Evolutionary conservation across 768 basidiomycete species (phyloP), one percentile per base, ranked within the genome.

Genomic region (Naganishia vishniacii): DNA sequence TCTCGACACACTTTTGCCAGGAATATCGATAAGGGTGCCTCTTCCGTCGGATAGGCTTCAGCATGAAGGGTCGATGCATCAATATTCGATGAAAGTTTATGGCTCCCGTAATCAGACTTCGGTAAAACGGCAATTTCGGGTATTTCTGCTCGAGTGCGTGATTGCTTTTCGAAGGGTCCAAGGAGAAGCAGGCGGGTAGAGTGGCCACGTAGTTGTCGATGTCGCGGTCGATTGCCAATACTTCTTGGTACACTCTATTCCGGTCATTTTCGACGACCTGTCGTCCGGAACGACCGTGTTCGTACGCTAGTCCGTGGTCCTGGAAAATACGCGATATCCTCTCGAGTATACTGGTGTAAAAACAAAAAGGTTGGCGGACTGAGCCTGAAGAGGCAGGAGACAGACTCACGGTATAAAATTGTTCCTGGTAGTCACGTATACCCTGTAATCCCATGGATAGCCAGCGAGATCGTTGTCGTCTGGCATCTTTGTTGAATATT

Each of bases 41-140:
- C 49, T 42, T 63, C 49, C 40, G 48, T 28, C 49, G 23, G 4
- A 56, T 44, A 9, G 62, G 48, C 16, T 63, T 63, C 29, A 63
- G 31, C 62, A 63, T 63, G 49, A 63, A 63, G 26, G 62, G 62
- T 13, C 62, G 37, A 31, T 63, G 62, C 62, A 63, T 51, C 40
- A 51, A 29, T 25, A 63, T 63, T 25, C 62, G 48, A 15, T 51
- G 48, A 44, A 63, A 63, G 40, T 37, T 53, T n/a, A 63, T 28
- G 25, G 48, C 48, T 32, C 48, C 62, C 34, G 42, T 63, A 49
- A 63, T 51, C 25, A 44, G 28, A 20, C 48, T 47, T 31, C 62
- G 62, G 32, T 63, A 63, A 31, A 63, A 49, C 9, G 40, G 48
- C 18, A 63, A 32, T 23, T 40, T 47, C 47, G 62, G 62, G 28